phyloP scores from a whole-genome alignment of 1,139 yeast species.

The Hemisphaericaspora xylofermentans region DNA sequence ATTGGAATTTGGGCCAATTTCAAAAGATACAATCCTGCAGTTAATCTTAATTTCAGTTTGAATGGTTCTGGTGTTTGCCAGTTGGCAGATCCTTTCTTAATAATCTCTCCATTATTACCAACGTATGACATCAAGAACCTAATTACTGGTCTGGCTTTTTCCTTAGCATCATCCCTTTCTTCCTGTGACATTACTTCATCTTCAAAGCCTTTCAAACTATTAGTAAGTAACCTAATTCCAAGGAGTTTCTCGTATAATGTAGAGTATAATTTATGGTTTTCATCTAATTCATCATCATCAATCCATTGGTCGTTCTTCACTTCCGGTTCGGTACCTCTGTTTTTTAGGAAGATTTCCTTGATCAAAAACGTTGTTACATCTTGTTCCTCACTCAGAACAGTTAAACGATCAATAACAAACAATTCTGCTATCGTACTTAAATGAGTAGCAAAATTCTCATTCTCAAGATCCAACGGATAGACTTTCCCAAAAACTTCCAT shows the following conservation, averaged over 20 bases:
- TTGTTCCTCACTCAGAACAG: slow-evolving; percentile 53
- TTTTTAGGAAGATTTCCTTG: slow-evolving; percentile 57
- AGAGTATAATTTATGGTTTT: slow-evolving; percentile 16
- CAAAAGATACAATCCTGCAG: slow-evolving; percentile 65
- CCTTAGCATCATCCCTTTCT: slow-evolving; percentile 28
- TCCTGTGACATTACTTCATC: slow-evolving; percentile 25
- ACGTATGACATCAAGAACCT: slow-evolving; percentile 67
- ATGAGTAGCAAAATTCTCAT: slow-evolving; percentile 49
- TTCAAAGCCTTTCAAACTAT: slow-evolving; percentile 55
- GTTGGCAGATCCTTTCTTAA: slow-evolving; percentile 42
- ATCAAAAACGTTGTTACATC: slow-evolving; percentile 63
- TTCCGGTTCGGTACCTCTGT: slow-evolving; percentile 28
- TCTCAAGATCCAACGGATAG: slow-evolving; percentile 49
- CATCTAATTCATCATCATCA: slow-evolving; percentile 42
- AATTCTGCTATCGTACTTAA: slow-evolving; percentile 64
- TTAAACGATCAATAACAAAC: slow-evolving; percentile 49
- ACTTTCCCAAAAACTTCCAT: slow-evolving; percentile 40
- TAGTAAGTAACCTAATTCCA: slow-evolving; percentile 61
- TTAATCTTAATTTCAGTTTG: slow-evolving; percentile 62
- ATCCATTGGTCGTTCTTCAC: slow-evolving; percentile 49
- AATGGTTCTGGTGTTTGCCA: slow-evolving; percentile 65
- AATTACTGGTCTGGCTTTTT: slow-evolving; percentile 58
- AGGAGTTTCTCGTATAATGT: slow-evolving; percentile 48
- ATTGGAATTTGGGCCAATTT: slow-evolving; percentile 60
- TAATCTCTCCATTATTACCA: slow-evolving; percentile 81